Evolutionary conservation across 1,284 basidiomycete species (phyloP).

Genomic region (Wallemia hederae): DNA sequence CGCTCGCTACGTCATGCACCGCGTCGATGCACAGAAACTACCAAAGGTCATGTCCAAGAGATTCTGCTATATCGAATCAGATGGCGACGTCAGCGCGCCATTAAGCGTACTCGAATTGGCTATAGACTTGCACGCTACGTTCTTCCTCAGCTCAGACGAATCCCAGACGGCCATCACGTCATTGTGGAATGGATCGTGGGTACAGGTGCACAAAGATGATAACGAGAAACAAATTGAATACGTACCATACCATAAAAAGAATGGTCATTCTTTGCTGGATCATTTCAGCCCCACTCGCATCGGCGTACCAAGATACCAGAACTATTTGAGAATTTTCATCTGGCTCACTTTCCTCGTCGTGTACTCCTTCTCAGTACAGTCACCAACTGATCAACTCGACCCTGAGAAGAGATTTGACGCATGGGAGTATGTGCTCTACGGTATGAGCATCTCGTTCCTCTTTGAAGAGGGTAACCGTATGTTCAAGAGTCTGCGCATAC

Average conservation of each 20-base stretch:
- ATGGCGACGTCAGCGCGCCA: neutral
- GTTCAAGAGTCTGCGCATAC: neutral
- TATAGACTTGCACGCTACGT: neutral
- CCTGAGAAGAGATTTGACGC: neutral
- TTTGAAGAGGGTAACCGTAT: neutral
- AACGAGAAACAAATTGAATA: slow-evolving; percentile 17
- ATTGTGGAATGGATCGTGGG: neutral
- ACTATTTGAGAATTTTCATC: neutral
- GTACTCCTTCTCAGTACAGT: neutral
- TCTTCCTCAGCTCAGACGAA: neutral
- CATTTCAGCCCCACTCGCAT: neutral
- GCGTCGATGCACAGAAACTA: neutral
- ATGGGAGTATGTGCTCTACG: neutral
- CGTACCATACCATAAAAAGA: slow-evolving; percentile 13
- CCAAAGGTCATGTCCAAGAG: neutral
- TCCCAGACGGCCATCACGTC: neutral
- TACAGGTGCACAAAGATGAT: slow-evolving; percentile 3
- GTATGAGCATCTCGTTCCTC: neutral
- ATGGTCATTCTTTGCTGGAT: neutral
- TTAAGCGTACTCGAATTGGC: neutral
- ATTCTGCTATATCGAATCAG: neutral
- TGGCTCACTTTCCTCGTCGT: neutral
- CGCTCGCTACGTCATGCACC: neutral
- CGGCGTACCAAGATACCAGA: neutral
- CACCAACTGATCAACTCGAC: neutral